Evolutionary conservation across 805 yeast species (phyloP).

Genomic region (Candida awuae): DNA sequence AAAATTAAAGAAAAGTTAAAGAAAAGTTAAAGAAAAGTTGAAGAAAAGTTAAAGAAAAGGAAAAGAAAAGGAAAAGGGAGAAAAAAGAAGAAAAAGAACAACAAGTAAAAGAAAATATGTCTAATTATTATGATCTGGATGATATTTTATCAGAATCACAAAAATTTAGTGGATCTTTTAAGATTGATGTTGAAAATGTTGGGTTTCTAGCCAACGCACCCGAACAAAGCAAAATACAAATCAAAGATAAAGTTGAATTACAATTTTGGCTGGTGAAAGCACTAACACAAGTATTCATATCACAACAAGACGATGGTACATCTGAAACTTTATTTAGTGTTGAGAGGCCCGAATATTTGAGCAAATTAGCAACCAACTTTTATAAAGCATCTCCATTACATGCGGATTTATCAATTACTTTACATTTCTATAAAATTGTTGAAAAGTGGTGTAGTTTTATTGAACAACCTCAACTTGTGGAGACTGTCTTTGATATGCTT

Average conservation of each 20-base stretch:
- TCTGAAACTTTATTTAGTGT: constrained; percentile 42
- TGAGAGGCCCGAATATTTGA: constrained; percentile 65
- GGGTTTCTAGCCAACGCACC: constrained; percentile 81
- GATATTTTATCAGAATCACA: constrained; percentile 65
- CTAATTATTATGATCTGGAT: constrained; percentile 60
- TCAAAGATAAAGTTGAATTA: constrained; percentile 60
- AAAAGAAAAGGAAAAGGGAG: too few relatives aligned
- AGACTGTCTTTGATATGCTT: constrained; percentile 40
- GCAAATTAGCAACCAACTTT: constrained; percentile 64
- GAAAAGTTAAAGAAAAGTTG: too few relatives aligned
- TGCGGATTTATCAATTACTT: constrained; percentile 13
- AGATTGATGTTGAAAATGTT: constrained; percentile 38
- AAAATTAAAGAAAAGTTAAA: too few relatives aligned
- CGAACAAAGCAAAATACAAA: constrained; percentile 43
- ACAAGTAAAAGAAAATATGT: constrained; percentile 2
- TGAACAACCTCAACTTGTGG: constrained; percentile 54
- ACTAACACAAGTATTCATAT: constrained; percentile 2
- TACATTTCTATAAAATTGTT: constrained; percentile 52
- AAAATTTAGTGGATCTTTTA: constrained; percentile 9
- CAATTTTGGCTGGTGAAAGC: constrained; percentile 77
- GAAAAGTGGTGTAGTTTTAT: constrained; percentile 73
- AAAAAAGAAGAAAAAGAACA: too few relatives aligned
- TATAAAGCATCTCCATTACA: constrained; percentile 51
- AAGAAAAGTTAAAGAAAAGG: too few relatives aligned
- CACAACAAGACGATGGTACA: not conserved